Conservation (phyloP, 495 filamentous ascomycete species). For the Lindgomyces ingoldianus region DNA sequence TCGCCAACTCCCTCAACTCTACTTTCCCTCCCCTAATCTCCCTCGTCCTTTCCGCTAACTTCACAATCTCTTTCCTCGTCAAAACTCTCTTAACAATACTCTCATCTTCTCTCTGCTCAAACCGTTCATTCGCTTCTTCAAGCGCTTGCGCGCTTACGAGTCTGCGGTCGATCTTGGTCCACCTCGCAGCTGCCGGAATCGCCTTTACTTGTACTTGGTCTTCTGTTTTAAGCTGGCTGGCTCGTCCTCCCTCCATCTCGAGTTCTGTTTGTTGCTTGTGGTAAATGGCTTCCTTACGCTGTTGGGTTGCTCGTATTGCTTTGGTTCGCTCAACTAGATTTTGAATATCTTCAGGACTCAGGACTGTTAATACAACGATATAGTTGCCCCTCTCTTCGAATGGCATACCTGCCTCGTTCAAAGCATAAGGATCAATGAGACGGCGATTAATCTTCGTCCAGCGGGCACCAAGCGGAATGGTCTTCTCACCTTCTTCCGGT, state of each 20-base stretch:
- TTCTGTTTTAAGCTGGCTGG: too few relatives aligned
- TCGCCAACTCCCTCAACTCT: constrained; percentile 5
- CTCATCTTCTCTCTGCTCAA: constrained; percentile 69
- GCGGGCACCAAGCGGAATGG: constrained; percentile 66
- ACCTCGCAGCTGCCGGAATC: not conserved
- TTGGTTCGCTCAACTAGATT: constrained; percentile 68
- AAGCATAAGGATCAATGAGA: constrained; percentile 72
- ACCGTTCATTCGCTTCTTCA: constrained; percentile 68
- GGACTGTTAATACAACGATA: constrained; percentile 75
- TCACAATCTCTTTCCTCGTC: constrained; percentile 72
- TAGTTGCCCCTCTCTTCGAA: constrained; percentile 73
- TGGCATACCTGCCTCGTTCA: constrained; percentile 68
- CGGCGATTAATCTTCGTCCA: constrained; percentile 82
- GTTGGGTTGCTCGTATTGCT: constrained; percentile 48
- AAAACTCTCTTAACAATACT: constrained; percentile 78
- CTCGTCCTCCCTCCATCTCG: not conserved
- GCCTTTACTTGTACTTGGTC: not conserved
- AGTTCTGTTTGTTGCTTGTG: too few relatives aligned
- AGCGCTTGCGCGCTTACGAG: constrained; percentile 50
- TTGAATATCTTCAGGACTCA: constrained; percentile 75
- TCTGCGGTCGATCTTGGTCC: not conserved
- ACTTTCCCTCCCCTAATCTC: constrained; percentile 49
- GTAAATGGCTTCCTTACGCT: not conserved
- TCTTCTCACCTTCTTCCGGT: not conserved
- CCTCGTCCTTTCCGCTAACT: constrained; percentile 67